Conservation (phyloP, 2,329 filamentous ascomycete species). For the Phialophora tarda region DNA sequence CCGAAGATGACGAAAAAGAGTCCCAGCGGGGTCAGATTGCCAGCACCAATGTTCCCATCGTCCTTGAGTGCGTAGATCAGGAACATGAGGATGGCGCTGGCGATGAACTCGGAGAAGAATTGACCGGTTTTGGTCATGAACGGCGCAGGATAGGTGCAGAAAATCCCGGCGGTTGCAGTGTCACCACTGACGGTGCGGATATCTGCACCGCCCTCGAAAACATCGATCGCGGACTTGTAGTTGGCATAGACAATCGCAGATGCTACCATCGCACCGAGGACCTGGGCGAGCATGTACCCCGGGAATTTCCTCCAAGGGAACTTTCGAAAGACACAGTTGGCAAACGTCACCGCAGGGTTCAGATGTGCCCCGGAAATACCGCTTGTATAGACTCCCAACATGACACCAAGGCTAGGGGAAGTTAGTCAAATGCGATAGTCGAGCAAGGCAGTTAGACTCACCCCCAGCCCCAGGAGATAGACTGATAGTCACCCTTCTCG, state of each 20-base stretch:
- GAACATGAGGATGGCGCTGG: slow-evolving; percentile 71
- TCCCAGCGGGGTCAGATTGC: slow-evolving; percentile 63
- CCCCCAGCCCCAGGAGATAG: slow-evolving; percentile 59
- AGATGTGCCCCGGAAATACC: slow-evolving; percentile 69
- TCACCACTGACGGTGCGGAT: slow-evolving; percentile 66
- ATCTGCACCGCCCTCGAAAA: slow-evolving; percentile 62
- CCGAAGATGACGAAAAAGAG: slow-evolving; percentile 77
- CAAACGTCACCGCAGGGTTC: slow-evolving; percentile 74
- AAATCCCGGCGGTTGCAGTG: slow-evolving; percentile 71
- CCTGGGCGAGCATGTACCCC: slow-evolving; percentile 68
- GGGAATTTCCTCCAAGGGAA: slow-evolving; percentile 73
- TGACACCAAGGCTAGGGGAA: slow-evolving; percentile 66
- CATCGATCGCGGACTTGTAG: slow-evolving; percentile 68
- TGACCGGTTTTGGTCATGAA: slow-evolving; percentile 69
- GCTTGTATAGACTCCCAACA: slow-evolving; percentile 68
- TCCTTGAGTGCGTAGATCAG: slow-evolving; percentile 71
- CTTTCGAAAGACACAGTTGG: slow-evolving; percentile 70
- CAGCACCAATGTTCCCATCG: slow-evolving; percentile 57
- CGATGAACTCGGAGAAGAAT: slow-evolving; percentile 75
- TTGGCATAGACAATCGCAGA: slow-evolving; percentile 67
- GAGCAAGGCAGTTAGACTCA: slow-evolving; percentile 38
- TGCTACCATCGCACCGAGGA: slow-evolving; percentile 70
- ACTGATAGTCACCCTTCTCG: slow-evolving; percentile 57
- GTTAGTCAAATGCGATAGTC: slow-evolving; percentile 27
- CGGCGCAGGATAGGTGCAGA: slow-evolving; percentile 70